Conservation (phyloP, 2,329 filamentous ascomycete species). For the Byssochlamys sp. region DNA sequence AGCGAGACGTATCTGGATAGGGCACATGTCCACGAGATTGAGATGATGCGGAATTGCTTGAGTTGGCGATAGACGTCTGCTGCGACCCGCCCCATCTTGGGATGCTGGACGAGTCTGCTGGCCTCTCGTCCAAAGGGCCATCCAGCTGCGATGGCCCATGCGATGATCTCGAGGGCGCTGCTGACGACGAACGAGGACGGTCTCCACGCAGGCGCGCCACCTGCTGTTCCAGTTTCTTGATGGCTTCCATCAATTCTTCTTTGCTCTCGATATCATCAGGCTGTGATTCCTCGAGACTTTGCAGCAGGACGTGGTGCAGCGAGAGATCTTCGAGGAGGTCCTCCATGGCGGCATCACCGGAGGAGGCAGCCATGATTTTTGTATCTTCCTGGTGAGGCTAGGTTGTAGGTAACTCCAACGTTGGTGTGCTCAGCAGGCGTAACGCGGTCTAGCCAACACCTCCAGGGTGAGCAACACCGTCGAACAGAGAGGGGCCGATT, state of each 20-base stretch:
- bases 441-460: not conserved
- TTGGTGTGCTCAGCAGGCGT: not conserved
- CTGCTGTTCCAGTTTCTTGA: constrained; percentile 15
- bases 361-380: constrained; percentile 5
- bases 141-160: constrained; percentile 9
- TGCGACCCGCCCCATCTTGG: not conserved
- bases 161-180: not conserved
- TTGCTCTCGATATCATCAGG: constrained; percentile 16
- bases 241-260: constrained; percentile 17
- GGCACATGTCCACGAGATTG: not conserved
- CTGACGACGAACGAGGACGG: not conserved
- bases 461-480: not conserved
- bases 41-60: constrained; percentile 1
- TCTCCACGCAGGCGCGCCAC: constrained; percentile 15
- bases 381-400: not conserved
- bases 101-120: not conserved
- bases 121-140: constrained; percentile 2
- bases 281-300: constrained; percentile 18
- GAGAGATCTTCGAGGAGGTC: constrained; percentile 24
- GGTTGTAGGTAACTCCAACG: not conserved
- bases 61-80: constrained; percentile 1
- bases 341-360: constrained; percentile 11
- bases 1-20: constrained; percentile 1
- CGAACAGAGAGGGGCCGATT: not conserved
- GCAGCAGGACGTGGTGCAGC: constrained; percentile 20